Base-by-base conservation (phyloP, 2,329 filamentous ascomycete genomes). In the Aureobasidium sp. region DNA sequence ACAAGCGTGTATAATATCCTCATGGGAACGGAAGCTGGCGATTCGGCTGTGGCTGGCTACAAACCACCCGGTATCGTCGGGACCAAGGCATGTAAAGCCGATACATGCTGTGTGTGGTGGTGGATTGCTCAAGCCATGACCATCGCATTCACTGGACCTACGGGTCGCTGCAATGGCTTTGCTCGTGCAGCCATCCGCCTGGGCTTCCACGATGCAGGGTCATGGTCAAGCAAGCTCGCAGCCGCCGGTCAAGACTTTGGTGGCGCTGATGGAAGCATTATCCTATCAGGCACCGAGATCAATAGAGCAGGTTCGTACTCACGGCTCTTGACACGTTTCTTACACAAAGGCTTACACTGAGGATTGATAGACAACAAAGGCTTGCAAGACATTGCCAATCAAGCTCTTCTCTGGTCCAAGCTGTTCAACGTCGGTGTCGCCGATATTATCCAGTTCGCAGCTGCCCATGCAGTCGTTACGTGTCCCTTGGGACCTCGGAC, bases 191-290 rank as follows among this genome's bases (percentile, higher is more conserved):
- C 77, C 19, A 74, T 79, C 61, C 74, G 78, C 17, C 69, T 75
- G 6, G 75, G 76, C 10, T 80, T 79, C 67, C 77, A 80, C 65
- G 78, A 79, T 61, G 77, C 77, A 1, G 77, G 68, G 8, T 72
- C 73, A 3, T 79, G 75, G 76, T 71, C 72, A 61, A 70, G 68
- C 64, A 64, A 65, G 7, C 67, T 68, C 37, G 71, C 73, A 0
- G 33, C 68, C 15, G 43, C 29, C 25, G 73, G 72, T 11, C 60
- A 64, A 25, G 66, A 65, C 17, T 71, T 69, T 58, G 76, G 76
- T 27, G 78, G 78, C 13, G 77, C 77, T 1, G 78, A 80, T 61
- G 78, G 77, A 7, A 78, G 75, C 13, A 67, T 80, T n/a, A 65
- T 79, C 6, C 68, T 78, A 15, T 70, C 70, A 15, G 65, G 68